phyloP scores from a whole-genome alignment of 345 rosid species.

The Brassica incana region DNA sequence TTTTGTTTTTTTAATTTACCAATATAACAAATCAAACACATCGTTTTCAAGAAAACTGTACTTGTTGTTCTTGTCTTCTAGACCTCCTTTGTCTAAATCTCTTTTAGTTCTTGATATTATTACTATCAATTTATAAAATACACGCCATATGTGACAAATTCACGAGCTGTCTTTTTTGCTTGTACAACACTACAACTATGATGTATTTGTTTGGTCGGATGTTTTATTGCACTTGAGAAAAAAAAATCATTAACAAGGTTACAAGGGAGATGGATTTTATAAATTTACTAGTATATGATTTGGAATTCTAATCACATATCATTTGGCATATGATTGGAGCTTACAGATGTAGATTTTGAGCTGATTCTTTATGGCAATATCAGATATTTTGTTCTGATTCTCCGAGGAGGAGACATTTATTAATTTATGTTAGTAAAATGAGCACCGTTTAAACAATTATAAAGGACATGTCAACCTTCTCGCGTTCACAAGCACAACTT shows the following conservation, averaged over 20 bases:
- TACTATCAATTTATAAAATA: not conserved
- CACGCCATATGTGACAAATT: not conserved
- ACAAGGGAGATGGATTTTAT: not conserved
- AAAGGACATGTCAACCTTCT: not conserved
- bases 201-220: not conserved
- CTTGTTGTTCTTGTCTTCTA: not conserved
- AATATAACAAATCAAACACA: not conserved
- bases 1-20: not conserved
- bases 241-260: not conserved
- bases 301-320: not conserved
- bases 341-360: not conserved
- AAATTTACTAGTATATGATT: not conserved
- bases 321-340: not conserved
- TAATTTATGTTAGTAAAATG: not conserved
- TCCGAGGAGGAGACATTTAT: not conserved
- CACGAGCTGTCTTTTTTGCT: not conserved
- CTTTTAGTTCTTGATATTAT: not conserved
- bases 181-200: not conserved
- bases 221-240: not conserved
- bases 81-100: not conserved
- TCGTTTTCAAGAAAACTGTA: not conserved
- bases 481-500: constrained; percentile 34
- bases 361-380: not conserved
- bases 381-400: constrained; percentile 10
- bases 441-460: not conserved